Percentiles rank a stretch among this genome's conserved stretches.
phyloP scores from a whole-genome alignment of 352 stramenopile species.

The Phytophthora hibernalis region DNA sequence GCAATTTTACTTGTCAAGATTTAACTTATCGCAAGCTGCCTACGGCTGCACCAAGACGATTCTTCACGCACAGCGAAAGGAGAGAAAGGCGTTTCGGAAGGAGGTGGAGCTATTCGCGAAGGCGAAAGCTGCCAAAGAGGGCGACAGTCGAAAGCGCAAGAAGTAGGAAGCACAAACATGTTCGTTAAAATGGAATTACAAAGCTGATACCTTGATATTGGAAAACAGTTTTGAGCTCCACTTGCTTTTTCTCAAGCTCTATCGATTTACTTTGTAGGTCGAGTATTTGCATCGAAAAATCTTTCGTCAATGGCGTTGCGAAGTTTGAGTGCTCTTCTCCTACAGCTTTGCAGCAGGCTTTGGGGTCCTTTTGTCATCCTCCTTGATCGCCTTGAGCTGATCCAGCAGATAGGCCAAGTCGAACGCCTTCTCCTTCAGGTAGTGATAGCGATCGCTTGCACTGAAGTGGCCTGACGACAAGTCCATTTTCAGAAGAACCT shows the following conservation, averaged over 20 bases:
- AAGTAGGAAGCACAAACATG: constrained; percentile 46
- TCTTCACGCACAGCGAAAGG: constrained; percentile 49
- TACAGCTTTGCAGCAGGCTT: constrained; percentile 40
- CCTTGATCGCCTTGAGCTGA: constrained; percentile 78
- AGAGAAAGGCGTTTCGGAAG: constrained; percentile 68
- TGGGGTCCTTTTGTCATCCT: constrained; percentile 61
- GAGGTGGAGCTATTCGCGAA: constrained; percentile 67
- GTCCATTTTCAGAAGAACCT: constrained; percentile 97
- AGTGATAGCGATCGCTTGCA: constrained; percentile 97
- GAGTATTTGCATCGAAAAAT: no score
- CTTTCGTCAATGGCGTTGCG: no score
- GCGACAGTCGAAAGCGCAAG: constrained; percentile 58
- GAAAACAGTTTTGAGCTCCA: not conserved
- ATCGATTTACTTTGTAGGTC: no score
- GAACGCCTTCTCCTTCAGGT: constrained; percentile 96
- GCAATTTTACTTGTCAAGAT: constrained; percentile 70
- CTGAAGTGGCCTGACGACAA: constrained; percentile 96
- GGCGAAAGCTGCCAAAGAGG: constrained; percentile 28
- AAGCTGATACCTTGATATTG: constrained; percentile 20
- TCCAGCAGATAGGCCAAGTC: constrained; percentile 97
- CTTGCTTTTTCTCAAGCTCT: no score
- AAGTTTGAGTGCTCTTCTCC: constrained; percentile 4
- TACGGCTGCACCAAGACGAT: constrained; percentile 61
- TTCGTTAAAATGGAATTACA: constrained; percentile 34
- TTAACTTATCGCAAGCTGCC: constrained; percentile 76